A percentile compares a stretch with the other conserved stretches of the same genome.
phyloP scores from a whole-genome alignment of 768 basidiomycete genomes.

The Tulasnella sp. region DNA sequence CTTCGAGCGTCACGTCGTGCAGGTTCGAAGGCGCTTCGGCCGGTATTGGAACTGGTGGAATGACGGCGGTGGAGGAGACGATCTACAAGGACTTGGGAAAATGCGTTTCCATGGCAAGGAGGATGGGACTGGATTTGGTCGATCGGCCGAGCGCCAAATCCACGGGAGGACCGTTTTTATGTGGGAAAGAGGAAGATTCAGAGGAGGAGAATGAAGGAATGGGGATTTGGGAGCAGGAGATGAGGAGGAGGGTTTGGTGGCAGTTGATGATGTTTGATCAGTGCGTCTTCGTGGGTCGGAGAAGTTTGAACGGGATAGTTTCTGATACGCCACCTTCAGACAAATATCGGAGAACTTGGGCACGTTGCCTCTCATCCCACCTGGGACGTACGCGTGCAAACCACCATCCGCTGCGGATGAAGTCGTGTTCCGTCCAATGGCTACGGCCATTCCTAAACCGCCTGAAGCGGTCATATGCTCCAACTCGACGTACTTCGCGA shows the following conservation, averaged over 20 bases:
- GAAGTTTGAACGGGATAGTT: not conserved
- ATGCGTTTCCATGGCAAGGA: conserved; percentile 62
- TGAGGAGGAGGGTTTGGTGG: conserved; percentile 68
- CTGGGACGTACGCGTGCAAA: conserved; percentile 50
- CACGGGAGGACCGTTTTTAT: conserved; percentile 38
- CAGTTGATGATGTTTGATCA: conserved; percentile 72
- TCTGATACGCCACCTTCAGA: conserved; percentile 41
- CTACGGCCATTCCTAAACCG: conserved; percentile 46
- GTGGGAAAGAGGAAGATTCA: not conserved
- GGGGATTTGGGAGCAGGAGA: conserved; percentile 38
- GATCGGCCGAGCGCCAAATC: conserved; percentile 55
- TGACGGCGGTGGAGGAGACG: conserved; percentile 17
- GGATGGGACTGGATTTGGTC: conserved; percentile 53
- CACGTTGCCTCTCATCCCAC: conserved; percentile 57
- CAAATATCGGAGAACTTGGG: conserved; percentile 67
- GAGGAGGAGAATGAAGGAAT: not conserved
- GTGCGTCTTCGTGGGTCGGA: conserved; percentile 46
- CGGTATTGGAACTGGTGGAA: conserved; percentile 30
- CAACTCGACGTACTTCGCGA: conserved; percentile 50
- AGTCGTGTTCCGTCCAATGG: conserved; percentile 48
- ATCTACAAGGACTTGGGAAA: conserved; percentile 50
- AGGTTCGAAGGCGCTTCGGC: conserved; percentile 31
- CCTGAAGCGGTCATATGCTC: not conserved
- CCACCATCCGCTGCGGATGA: conserved; percentile 57
- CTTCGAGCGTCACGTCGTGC: conserved; percentile 33